These are phyloP conservation scores for Oryza meyeriana DNA, from an alignment of 176 grass and related monocot species.

Conservation along the genomic window DNA sequence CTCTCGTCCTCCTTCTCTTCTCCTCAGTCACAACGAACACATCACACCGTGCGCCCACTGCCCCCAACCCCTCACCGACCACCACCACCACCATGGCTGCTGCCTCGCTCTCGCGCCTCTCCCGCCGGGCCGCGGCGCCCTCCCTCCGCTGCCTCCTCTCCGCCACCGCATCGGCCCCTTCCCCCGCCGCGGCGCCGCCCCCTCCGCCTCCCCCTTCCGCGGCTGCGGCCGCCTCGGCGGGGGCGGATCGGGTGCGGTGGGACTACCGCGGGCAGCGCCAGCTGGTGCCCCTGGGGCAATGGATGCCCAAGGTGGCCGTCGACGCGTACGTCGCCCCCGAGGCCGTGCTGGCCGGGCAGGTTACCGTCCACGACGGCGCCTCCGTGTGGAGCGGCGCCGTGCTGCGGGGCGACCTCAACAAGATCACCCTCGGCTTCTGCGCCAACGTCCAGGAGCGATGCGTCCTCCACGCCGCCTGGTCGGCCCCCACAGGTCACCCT, in stretches of 20 bases:
- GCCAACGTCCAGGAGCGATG: conserved; percentile 94
- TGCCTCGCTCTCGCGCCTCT: conserved; percentile 60
- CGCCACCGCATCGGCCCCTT: conserved; percentile 19
- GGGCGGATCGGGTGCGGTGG: conserved; percentile 73
- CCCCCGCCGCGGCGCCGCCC: not conserved
- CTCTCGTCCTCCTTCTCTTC: not conserved
- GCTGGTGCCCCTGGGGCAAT: conserved; percentile 79
- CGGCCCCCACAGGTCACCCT: conserved; percentile 62
- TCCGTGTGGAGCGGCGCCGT: conserved; percentile 93
- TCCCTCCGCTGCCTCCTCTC: conserved; percentile 48
- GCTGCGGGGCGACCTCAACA: conserved; percentile 91
- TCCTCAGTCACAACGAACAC: not conserved
- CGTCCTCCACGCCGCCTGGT: conserved; percentile 91
- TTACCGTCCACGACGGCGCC: conserved; percentile 79
- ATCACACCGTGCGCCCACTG: not conserved
- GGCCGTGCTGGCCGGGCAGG: conserved; percentile 84
- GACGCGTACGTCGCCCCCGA: conserved; percentile 94
- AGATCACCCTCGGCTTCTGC: conserved; percentile 94
- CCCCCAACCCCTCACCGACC: not conserved
- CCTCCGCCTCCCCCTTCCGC: conserved; percentile 3
- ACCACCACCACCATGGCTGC: conserved; percentile 54
- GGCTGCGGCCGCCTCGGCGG: not conserved
- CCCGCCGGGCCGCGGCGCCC: conserved; percentile 39
- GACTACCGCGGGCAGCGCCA: conserved; percentile 88
- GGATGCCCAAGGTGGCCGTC: conserved; percentile 83